Percentiles rank a stretch among this genome's conserved stretches.
phyloP scores from a whole-genome alignment of 352 stramenopile species.

The Blastocystis sp. region DNA sequence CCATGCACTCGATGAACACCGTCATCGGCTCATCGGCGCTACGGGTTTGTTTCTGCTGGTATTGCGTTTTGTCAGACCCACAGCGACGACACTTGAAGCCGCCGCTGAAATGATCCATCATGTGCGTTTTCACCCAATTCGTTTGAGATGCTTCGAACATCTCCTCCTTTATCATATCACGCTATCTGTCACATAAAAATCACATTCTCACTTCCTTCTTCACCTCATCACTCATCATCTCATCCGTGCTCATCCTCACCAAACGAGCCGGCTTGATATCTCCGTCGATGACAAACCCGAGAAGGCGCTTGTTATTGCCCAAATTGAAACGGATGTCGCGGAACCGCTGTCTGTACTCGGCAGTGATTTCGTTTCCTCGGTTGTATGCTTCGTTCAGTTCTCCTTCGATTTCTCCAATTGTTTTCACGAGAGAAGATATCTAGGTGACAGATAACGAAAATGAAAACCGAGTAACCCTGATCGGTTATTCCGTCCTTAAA shows the following conservation, averaged over 20 bases:
- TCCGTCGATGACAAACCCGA: slow-evolving; percentile 63
- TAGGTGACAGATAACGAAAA: background rate
- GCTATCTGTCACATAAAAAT: background rate
- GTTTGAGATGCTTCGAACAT: slow-evolving; percentile 54
- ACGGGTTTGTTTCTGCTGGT: slow-evolving; percentile 90
- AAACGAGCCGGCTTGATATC: slow-evolving; percentile 61
- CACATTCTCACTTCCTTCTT: slow-evolving; percentile 64
- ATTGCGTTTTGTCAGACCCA: slow-evolving; percentile 85
- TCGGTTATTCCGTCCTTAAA: slow-evolving; percentile 7
- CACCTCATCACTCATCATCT: slow-evolving; percentile 63
- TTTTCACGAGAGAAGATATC: background rate
- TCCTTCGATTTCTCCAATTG: slow-evolving; percentile 4
- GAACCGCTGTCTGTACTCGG: slow-evolving; percentile 22
- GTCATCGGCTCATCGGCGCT: slow-evolving; percentile 94
- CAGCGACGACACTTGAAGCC: slow-evolving; percentile 73
- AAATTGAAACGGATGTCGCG: slow-evolving; percentile 65
- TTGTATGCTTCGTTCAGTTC: background rate
- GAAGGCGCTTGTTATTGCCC: slow-evolving; percentile 66
- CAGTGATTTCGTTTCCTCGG: background rate
- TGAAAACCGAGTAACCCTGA: background rate
- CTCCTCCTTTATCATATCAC: slow-evolving; percentile 45
- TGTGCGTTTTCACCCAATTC: slow-evolving; percentile 58
- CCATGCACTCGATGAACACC: slow-evolving; percentile 86
- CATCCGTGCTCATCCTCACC: slow-evolving; percentile 63
- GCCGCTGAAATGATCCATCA: slow-evolving; percentile 60